Evolutionary conservation across 495 filamentous ascomycete genomes (phyloP).

Genomic region (Hypoxylon fragiforme): DNA sequence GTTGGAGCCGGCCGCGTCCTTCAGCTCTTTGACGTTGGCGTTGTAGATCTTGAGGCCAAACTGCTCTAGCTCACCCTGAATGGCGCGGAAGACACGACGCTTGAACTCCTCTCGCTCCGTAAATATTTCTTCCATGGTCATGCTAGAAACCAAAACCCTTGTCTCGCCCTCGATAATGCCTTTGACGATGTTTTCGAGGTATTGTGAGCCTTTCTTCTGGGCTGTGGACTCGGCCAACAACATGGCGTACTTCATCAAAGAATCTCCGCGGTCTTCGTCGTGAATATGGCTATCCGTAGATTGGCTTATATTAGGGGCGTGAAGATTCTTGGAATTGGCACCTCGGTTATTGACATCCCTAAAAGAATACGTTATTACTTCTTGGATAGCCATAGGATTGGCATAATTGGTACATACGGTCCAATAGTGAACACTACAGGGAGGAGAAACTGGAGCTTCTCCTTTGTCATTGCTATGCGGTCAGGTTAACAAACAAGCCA

Average conservation of each 20-base stretch:
- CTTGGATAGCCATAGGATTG: no score
- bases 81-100: slow-evolving; percentile 72
- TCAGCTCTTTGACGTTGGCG: slow-evolving; percentile 80
- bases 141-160: slow-evolving; percentile 43
- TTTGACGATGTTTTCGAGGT: slow-evolving; percentile 83
- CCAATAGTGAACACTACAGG: slow-evolving; percentile 87
- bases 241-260: slow-evolving; percentile 76
- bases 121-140: slow-evolving; percentile 90
- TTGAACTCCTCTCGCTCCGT: slow-evolving; percentile 81
- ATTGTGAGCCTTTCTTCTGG: slow-evolving; percentile 53
- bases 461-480: slow-evolving; percentile 70
- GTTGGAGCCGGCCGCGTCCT: slow-evolving; percentile 72
- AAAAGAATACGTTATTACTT: no score
- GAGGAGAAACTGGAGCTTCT: slow-evolving; percentile 77
- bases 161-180: slow-evolving; percentile 89
- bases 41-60: slow-evolving; percentile 77
- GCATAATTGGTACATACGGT: slow-evolving; percentile 44
- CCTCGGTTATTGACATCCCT: slow-evolving; percentile 60
- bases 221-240: slow-evolving; percentile 65
- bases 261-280: slow-evolving; percentile 51
- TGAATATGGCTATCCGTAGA: slow-evolving; percentile 23
- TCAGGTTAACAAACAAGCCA: background rate
- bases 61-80: slow-evolving; percentile 72
- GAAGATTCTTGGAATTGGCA: slow-evolving; percentile 35
- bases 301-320: background rate